Percentiles rank a stretch among this genome's conserved stretches.
Conservation (phyloP, 2,329 filamentous ascomycete genomes). For the Graphilbum sp. region DNA sequence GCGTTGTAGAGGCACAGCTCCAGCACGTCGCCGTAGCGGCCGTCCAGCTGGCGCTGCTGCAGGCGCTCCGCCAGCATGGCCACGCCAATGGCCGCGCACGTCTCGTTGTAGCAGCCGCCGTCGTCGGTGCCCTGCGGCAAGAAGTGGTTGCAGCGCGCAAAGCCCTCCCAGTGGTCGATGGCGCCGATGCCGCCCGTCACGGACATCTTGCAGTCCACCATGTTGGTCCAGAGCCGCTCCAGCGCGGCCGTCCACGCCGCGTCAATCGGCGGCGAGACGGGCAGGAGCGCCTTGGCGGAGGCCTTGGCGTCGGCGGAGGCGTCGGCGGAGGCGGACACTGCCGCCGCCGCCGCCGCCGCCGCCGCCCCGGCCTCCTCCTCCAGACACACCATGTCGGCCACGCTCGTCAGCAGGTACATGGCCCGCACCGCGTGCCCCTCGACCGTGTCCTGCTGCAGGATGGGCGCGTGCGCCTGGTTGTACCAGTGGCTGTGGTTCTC, state of each 20-base stretch:
- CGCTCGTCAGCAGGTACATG: conserved; percentile 42
- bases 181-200: conserved; percentile 44
- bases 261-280: too few relatives aligned
- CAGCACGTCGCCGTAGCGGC: conserved; percentile 39
- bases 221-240: conserved; percentile 38
- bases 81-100: conserved; percentile 41
- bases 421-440: conserved; percentile 44
- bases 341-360: too few relatives aligned
- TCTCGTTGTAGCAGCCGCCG: conserved; percentile 46
- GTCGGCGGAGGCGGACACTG: too few relatives aligned
- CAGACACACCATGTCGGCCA: conserved; percentile 34
- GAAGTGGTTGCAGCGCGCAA: conserved; percentile 35
- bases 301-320: too few relatives aligned
- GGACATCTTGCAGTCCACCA: conserved; percentile 46
- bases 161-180: conserved; percentile 42
- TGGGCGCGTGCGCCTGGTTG: conserved; percentile 38
- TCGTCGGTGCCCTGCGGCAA: conserved; percentile 42
- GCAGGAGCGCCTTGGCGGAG: too few relatives aligned
- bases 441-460: conserved; percentile 34
- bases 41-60: conserved; percentile 34
- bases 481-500: conserved; percentile 27
- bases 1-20: conserved; percentile 45
- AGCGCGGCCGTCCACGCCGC: conserved; percentile 21
- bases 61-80: conserved; percentile 44
- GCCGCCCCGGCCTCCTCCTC: conserved; percentile 14